Evolutionary conservation across 371 early-diverging fungal genomes (phyloP), one percentile per base, ranked within the genome.

Genomic region (Actinomucor elegans): DNA sequence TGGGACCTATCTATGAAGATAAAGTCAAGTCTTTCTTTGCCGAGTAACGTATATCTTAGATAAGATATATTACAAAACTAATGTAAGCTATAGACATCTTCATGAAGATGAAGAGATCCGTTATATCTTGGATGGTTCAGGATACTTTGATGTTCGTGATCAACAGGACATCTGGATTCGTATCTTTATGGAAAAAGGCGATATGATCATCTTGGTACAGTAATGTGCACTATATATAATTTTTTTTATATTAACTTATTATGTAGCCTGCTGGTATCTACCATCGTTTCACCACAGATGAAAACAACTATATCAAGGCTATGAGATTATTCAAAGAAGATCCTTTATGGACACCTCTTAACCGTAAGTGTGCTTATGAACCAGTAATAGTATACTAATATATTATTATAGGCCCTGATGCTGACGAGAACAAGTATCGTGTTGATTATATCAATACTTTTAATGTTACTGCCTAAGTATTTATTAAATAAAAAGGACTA

Each of bases 61-160:
- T 17, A 12, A 17, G 8, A 31, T 29, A 11, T 44, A 24, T 18
- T 15, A n/a, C 11, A 11, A 45, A 15, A 31, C 12, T 15, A 44
- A 50, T 34, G 10, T 12, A 24, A n/a, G n/a, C 11, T 34, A 9
- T 63, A 86, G 87, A 57, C 96, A 97, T 70, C 73, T 96, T 55
- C 97, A 96, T 67, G 96, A 94, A 63, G 97, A 97, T 66, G 98
- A 97, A 74, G 97, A 98, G 71, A 96, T 97, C 55, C 88, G 98
- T 24, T 95, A 74, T 60, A 86, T 97, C 48, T 57, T 93, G 28
- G 94, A 89, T 31, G 98, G 98, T 12, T 75, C 85, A 14, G 97
- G 96, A 8, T 96, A 85, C 71, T 96, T 96, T 75, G 94, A 92
- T 61, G 87, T 92, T 28, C 80, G 91, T 45, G 87, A 90, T 61